A percentile compares a stretch with the other conserved stretches of the same genome.
Conservation (phyloP, 2,329 filamentous ascomycete species). For the Neurospora sp. region DNA sequence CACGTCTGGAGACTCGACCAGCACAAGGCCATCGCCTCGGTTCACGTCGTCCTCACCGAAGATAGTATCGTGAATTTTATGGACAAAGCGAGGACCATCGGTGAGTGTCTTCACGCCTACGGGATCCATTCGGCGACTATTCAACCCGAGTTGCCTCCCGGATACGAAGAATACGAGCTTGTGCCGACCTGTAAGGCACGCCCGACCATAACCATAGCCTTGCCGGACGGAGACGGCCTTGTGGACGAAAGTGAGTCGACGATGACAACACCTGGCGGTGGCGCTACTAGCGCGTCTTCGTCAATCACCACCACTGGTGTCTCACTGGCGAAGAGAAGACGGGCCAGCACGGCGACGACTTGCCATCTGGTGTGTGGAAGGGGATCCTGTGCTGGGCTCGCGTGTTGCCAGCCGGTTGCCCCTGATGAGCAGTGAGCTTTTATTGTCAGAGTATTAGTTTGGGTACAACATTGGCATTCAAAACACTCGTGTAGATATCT, state of each 20-base stretch:
- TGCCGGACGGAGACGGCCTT: neutral
- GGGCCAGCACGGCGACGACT: constrained; percentile 11
- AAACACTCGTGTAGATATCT: neutral
- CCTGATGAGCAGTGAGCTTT: neutral
- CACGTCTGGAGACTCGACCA: constrained; percentile 69
- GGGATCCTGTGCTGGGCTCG: constrained; percentile 7
- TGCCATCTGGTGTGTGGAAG: constrained; percentile 44
- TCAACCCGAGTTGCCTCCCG: constrained; percentile 46
- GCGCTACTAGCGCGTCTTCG: neutral
- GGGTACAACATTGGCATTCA: neutral
- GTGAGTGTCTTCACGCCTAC: constrained; percentile 62
- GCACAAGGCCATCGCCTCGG: constrained; percentile 58
- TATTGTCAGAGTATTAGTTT: neutral
- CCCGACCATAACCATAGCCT: neutral
- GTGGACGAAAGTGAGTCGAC: neutral
- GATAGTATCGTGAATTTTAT: constrained; percentile 48
- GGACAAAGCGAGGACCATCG: constrained; percentile 49
- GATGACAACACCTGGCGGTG: neutral
- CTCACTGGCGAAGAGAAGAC: neutral
- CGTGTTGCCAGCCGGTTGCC: neutral
- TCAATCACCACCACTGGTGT: neutral
- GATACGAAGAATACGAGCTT: constrained; percentile 1
- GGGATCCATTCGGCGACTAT: constrained; percentile 64
- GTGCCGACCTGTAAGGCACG: neutral
- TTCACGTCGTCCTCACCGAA: constrained; percentile 55